Conservation (phyloP, 2,329 filamentous ascomycete species). For the Didymella lethalis region DNA sequence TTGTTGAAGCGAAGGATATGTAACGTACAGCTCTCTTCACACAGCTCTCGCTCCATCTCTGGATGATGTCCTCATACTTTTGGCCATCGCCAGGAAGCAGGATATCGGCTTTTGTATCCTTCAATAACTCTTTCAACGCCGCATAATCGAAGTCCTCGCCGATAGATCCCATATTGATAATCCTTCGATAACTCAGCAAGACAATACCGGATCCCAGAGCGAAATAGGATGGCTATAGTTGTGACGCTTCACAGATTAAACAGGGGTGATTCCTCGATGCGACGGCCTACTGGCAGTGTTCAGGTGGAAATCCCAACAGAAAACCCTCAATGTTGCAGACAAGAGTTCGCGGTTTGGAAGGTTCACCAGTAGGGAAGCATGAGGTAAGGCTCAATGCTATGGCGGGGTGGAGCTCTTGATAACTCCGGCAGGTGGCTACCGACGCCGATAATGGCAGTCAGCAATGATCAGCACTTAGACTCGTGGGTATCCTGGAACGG, state of each 20-base stretch:
- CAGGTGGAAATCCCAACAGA: not conserved
- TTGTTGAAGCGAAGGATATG: not conserved
- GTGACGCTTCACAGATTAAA: not conserved
- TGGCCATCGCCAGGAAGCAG: conserved; percentile 23
- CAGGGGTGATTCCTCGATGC: too few species aligned
- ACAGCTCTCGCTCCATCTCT: conserved; percentile 28
- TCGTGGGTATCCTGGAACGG: not conserved
- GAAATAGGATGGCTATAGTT: not conserved
- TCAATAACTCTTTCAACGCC: conserved; percentile 30
- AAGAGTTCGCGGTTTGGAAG: not conserved
- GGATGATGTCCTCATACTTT: conserved; percentile 26
- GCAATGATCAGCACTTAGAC: conserved; percentile 6
- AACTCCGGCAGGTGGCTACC: conserved; percentile 8
- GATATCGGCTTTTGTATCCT: conserved; percentile 20
- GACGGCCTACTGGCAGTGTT: not conserved
- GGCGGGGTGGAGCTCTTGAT: conserved; percentile 15
- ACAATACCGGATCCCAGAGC: not conserved
- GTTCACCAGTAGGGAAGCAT: not conserved
- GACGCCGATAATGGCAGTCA: conserved; percentile 7
- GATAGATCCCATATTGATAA: conserved; percentile 22
- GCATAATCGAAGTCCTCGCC: conserved; percentile 25
- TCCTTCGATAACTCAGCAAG: not conserved
- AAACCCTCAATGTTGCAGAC: not conserved
- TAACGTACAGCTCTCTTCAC: conserved; percentile 26
- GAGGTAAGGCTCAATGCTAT: not conserved